These are phyloP conservation scores for Geranium brycei DNA, from an alignment of 345 rosid genomes.

Conservation along the genomic window DNA sequence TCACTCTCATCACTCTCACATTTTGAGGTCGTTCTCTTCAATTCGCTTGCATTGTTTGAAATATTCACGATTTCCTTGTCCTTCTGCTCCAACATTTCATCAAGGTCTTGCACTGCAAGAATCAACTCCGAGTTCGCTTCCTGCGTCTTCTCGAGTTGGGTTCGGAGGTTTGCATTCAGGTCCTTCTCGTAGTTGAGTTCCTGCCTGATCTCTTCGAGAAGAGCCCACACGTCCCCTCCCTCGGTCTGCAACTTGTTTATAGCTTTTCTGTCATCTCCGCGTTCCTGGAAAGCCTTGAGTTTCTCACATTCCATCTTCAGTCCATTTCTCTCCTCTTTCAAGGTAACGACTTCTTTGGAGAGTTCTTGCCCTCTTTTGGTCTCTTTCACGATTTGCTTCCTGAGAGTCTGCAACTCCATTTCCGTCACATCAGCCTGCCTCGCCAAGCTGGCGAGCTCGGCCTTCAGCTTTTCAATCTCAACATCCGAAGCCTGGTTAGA, in stretches of 20 bases:
- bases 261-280: slow-evolving; percentile 24
- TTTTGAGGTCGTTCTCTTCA: not conserved
- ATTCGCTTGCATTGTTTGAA: not conserved
- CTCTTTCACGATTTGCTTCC: slow-evolving; percentile 29
- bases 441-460: no score
- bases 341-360: slow-evolving; percentile 14
- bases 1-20: slow-evolving; percentile 1
- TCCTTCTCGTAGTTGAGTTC: slow-evolving; percentile 68
- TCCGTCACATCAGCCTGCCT: no score
- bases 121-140: slow-evolving; percentile 83
- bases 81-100: slow-evolving; percentile 56
- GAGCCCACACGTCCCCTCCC: slow-evolving; percentile 44
- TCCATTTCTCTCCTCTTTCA: slow-evolving; percentile 25
- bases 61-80: slow-evolving; percentile 10
- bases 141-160: slow-evolving; percentile 77
- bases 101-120: slow-evolving; percentile 76
- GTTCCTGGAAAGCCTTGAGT: slow-evolving; percentile 25
- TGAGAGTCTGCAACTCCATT: slow-evolving; percentile 30
- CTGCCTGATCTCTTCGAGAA: slow-evolving; percentile 60
- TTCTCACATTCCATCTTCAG: slow-evolving; percentile 5
- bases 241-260: slow-evolving; percentile 45
- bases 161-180: slow-evolving; percentile 45
- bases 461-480: no score
- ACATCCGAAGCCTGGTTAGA: not conserved
- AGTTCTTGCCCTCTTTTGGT: slow-evolving; percentile 32